Base-by-base conservation (phyloP, 768 basidiomycete species). In the Calocera cornea region DNA sequence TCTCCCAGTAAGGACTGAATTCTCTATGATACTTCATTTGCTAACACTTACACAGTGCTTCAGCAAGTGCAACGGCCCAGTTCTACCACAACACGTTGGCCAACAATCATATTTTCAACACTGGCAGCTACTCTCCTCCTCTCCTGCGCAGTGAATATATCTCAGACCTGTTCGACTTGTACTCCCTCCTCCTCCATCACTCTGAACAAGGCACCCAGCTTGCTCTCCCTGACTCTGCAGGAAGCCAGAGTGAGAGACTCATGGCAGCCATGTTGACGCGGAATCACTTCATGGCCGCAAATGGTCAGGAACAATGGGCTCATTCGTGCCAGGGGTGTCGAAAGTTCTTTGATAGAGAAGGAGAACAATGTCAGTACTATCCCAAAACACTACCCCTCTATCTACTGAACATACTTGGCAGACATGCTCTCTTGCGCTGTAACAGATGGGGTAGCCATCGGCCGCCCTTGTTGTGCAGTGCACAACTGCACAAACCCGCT, bases 371-470 rank as follows among this genome's bases (percentile, higher is more conserved):
- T 67, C n/a, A 2, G 60, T 64, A 1, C n/a, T n/a, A 11, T 29
- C 10, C 10, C 14, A 24, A 22, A 22, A 19, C 11, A 38, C 2
- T 19, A 50, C 5, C 3, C 24, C 19, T n/a, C n/a, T n/a, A n/a
- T 47, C 7, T 19, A 19, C 44, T 19, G 44, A 41, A 10, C 22
- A 50, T 50, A n/a, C 19, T 29, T 2, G 8, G 8, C 27, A 60
- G 54, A 60, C 27, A 60, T 31, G 11, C 54, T 60, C 31, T 60
- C 54, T 10, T 60, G 72, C 10, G 69, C 69, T 1, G 74, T 77
- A 14, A 74, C 72, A 22, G 77, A 78, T 71, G 75, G 77, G 1
- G 70, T 78, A 27, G 72, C 72, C 7, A 72, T 79, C 60, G 77
- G 76, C 10, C 75, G 73, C 54, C 74, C 75, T 1, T 74, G 75